A percentile compares a stretch with the other conserved stretches of the same genome.
Conservation (phyloP, 169 alveolate species). For the Plasmodium gallinaceum region DNA sequence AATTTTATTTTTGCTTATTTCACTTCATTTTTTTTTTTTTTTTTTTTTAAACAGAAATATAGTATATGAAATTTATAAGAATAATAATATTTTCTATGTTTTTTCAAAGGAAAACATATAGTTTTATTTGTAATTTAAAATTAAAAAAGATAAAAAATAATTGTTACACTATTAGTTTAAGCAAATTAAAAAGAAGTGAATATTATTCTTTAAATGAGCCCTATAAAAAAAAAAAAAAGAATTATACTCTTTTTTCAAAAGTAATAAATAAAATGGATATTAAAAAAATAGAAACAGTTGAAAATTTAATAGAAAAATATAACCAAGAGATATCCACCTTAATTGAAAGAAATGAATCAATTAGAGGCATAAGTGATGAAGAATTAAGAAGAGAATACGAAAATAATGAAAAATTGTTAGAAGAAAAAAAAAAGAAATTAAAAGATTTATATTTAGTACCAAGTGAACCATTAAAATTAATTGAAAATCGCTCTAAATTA, state of each 20-base stretch:
- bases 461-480: conserved; percentile 44
- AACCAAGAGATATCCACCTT: conserved; percentile 42
- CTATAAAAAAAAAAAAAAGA: not conserved
- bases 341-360: conserved; percentile 48
- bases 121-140: conserved; percentile 9
- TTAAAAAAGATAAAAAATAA: not conserved
- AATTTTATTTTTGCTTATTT: too few species aligned
- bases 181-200: conserved; percentile 2
- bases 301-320: conserved; percentile 33
- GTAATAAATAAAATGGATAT: not conserved
- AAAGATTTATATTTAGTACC: conserved; percentile 12
- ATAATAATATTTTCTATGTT: conserved; percentile 15
- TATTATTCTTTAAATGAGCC: not conserved
- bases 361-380: conserved; percentile 25
- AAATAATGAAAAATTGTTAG: conserved; percentile 8
- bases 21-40: too few species aligned
- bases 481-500: conserved; percentile 78
- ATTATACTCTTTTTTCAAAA: too few species aligned
- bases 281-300: conserved; percentile 2
- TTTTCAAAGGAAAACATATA: conserved; percentile 2
- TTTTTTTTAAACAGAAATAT: too few species aligned
- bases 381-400: conserved; percentile 21
- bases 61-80: conserved; percentile 7
- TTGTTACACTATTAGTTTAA: not conserved
- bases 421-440: conserved; percentile 73